Percentiles rank a stretch among this genome's conserved stretches.
phyloP scores from a whole-genome alignment of 495 filamentous ascomycete species.

The Lasiosphaeris hirsuta region DNA sequence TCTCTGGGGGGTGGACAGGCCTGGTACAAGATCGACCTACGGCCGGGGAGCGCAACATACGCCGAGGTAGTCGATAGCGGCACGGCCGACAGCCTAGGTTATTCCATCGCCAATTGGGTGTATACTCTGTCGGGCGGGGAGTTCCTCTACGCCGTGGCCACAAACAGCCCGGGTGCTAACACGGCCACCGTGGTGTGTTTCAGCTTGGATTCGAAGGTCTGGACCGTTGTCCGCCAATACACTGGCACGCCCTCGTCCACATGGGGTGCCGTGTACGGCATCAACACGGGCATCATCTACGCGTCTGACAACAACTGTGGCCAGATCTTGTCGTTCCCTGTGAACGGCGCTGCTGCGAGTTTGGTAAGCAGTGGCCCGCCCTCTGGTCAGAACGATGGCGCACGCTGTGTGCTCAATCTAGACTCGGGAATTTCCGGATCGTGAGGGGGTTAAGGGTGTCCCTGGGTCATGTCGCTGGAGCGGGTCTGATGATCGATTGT shows the following conservation, averaged over 20 bases:
- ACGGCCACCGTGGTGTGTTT: constrained; percentile 15
- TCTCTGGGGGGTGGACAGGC: background rate
- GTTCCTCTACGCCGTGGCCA: constrained; percentile 12
- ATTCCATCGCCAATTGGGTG: background rate
- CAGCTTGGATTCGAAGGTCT: constrained; percentile 12
- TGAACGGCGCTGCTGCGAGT: no score
- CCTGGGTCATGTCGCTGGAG: no score
- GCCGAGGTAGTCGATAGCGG: no score
- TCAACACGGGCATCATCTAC: no score
- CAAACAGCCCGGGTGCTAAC: background rate
- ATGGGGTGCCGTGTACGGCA: no score
- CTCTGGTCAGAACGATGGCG: background rate
- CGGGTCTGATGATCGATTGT: no score
- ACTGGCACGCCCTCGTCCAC: no score
- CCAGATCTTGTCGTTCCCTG: no score
- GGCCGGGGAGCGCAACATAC: background rate
- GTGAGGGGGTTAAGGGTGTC: no score
- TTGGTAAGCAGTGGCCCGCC: background rate
- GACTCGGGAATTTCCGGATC: no score
- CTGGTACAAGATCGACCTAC: constrained; percentile 2
- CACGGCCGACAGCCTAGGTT: background rate
- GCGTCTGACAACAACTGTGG: no score
- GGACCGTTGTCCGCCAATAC: background rate
- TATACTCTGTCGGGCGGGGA: constrained; percentile 13
- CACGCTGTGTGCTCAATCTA: background rate